phyloP scores from a whole-genome alignment of 2,329 filamentous ascomycete genomes.

The Cadophora gregata region DNA sequence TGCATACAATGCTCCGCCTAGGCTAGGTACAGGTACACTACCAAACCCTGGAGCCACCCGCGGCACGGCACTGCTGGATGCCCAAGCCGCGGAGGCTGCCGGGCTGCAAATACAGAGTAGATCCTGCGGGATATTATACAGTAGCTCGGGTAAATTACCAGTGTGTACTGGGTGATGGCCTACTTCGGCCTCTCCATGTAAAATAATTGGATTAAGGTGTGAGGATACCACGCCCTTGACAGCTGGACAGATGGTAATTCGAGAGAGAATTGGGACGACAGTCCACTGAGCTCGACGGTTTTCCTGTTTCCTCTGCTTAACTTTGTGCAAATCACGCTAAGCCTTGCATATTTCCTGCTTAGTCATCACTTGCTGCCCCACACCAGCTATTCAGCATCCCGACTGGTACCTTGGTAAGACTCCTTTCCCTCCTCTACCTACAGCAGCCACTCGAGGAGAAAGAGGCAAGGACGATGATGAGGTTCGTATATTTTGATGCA shows the following conservation, averaged over 20 bases:
- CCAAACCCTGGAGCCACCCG: slow-evolving; percentile 7
- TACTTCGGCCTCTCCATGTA: no score
- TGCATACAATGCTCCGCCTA: no score
- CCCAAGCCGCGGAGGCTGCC: not conserved
- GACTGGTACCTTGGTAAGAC: not conserved
- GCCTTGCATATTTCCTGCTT: not conserved
- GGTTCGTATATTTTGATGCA: not conserved
- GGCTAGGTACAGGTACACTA: no score
- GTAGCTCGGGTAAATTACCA: no score
- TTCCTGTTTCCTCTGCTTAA: not conserved
- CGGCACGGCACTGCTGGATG: not conserved
- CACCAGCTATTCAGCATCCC: not conserved
- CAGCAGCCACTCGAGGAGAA: not conserved
- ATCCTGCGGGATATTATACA: not conserved
- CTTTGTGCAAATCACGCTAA: not conserved
- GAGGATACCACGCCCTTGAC: not conserved
- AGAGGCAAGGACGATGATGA: not conserved
- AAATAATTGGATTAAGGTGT: no score
- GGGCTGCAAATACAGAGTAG: not conserved
- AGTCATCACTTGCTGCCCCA: not conserved
- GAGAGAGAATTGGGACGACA: not conserved
- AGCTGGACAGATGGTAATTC: not conserved
- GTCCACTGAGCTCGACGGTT: no score
- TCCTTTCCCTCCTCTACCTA: not conserved
- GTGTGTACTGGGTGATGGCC: not conserved